Evolutionary conservation across 2,329 filamentous ascomycete genomes (phyloP).

Genomic region (Microsporum audouinii): DNA sequence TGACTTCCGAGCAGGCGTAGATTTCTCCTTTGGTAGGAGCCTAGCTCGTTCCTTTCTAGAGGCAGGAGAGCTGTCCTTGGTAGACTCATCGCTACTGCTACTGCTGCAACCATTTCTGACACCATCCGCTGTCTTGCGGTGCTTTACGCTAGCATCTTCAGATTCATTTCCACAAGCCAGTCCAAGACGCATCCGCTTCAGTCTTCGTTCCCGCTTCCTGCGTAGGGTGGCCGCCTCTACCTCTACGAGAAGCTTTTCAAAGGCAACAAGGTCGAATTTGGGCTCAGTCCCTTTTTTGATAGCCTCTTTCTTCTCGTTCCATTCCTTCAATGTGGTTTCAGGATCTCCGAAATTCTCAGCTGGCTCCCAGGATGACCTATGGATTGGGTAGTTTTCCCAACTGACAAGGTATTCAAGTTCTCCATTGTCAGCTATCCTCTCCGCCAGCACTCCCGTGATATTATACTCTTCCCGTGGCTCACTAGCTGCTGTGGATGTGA

Average conservation of each 20-base stretch:
- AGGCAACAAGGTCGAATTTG: constrained; percentile 25
- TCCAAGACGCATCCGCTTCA: constrained; percentile 21
- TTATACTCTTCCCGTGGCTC: constrained; percentile 41
- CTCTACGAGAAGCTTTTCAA: constrained; percentile 20
- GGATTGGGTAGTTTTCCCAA: constrained; percentile 50
- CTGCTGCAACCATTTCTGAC: not conserved
- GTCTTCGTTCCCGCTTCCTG: constrained; percentile 21
- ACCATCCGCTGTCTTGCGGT: not conserved
- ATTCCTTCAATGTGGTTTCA: constrained; percentile 30
- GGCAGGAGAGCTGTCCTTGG: not conserved
- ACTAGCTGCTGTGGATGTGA: constrained; percentile 42
- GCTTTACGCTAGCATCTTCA: not conserved
- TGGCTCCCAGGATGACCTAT: constrained; percentile 48
- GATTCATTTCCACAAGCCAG: constrained; percentile 1
- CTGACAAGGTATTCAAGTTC: constrained; percentile 47
- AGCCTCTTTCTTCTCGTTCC: constrained; percentile 26
- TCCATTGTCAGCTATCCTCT: constrained; percentile 26
- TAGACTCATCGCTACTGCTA: not conserved
- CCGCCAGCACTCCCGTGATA: constrained; percentile 45
- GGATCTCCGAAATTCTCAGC: constrained; percentile 29
- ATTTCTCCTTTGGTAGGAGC: not conserved
- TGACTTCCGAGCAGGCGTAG: not conserved
- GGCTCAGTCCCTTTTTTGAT: constrained; percentile 22
- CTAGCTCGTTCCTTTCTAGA: not conserved
- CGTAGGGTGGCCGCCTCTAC: constrained; percentile 16